phyloP scores from a whole-genome alignment of 1,284 basidiomycete genomes.

The Trametes versicolor region DNA sequence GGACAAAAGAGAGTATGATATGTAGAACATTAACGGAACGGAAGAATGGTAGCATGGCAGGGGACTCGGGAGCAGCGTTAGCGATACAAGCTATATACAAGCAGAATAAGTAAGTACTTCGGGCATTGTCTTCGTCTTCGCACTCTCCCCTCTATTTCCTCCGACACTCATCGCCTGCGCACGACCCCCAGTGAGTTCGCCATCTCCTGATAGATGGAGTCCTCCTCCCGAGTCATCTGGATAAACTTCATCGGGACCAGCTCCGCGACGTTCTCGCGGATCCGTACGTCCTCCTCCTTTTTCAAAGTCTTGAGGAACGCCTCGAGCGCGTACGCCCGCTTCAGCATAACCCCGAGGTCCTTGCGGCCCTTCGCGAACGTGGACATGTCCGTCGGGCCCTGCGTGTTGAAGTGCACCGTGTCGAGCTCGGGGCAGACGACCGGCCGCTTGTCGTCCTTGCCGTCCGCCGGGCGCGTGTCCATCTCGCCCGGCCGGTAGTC shows the following conservation, averaged over 20 bases:
- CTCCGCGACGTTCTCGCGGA: conserved; percentile 11
- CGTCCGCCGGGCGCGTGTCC: conserved; percentile 21
- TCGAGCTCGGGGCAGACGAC: conserved; percentile 53
- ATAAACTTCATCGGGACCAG: not conserved
- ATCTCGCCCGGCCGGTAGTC: conserved; percentile 20
- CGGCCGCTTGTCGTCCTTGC: conserved; percentile 25
- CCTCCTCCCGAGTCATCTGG: conserved; percentile 21
- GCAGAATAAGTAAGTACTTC: conserved; percentile 20
- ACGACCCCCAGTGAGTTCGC: conserved; percentile 18
- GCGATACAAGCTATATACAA: conserved; percentile 22
- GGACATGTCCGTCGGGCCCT: conserved; percentile 40
- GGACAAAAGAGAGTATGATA: not conserved
- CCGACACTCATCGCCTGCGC: conserved; percentile 4
- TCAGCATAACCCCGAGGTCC: conserved; percentile 44
- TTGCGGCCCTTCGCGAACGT: conserved; percentile 44
- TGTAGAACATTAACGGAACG: conserved; percentile 5
- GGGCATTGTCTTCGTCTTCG: not conserved
- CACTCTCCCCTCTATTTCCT: conserved; percentile 7
- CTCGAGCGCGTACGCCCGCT: conserved; percentile 47
- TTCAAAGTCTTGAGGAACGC: conserved; percentile 34
- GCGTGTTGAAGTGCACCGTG: conserved; percentile 51
- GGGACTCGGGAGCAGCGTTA: not conserved
- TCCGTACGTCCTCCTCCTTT: conserved; percentile 30
- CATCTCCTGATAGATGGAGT: conserved; percentile 24
- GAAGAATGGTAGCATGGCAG: conserved; percentile 3